phyloP scores from a whole-genome alignment of 2,329 filamentous ascomycete genomes.

The Arthrobotrys musiformis region DNA sequence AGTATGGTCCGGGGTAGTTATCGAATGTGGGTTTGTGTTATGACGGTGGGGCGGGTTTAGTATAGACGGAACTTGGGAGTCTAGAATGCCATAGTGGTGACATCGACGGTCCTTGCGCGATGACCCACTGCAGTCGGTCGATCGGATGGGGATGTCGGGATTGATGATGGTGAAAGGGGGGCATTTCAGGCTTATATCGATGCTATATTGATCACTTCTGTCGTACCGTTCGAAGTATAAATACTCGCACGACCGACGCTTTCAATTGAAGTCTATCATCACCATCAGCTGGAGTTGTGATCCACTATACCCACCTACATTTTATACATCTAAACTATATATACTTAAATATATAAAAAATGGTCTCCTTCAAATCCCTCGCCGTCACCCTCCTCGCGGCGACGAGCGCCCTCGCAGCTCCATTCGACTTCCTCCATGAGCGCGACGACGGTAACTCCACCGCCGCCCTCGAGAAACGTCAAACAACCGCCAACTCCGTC shows the following conservation, averaged over 20 bases:
- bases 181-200: constrained; percentile 19
- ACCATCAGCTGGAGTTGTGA: background rate
- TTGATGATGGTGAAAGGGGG: background rate
- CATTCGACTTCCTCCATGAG: constrained; percentile 61
- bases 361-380: constrained; percentile 33
- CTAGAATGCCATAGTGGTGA: background rate
- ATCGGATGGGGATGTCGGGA: background rate
- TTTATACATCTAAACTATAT: background rate
- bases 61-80: background rate
- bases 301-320: background rate
- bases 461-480: constrained; percentile 57
- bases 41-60: background rate
- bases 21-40: background rate
- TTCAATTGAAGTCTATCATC: background rate
- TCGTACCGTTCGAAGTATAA: constrained; percentile 5
- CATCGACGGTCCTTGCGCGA: background rate
- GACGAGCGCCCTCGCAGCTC: constrained; percentile 62
- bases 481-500: constrained; percentile 65
- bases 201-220: background rate
- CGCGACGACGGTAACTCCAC: constrained; percentile 48
- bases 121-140: background rate
- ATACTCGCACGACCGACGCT: background rate
- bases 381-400: constrained; percentile 58
- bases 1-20: background rate
- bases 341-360: no score